Percentiles rank a stretch among this genome's conserved stretches.
These are phyloP conservation scores for Phytopythium kandeliae DNA, from an alignment of 352 stramenopile species.

Conservation along the genomic window DNA sequence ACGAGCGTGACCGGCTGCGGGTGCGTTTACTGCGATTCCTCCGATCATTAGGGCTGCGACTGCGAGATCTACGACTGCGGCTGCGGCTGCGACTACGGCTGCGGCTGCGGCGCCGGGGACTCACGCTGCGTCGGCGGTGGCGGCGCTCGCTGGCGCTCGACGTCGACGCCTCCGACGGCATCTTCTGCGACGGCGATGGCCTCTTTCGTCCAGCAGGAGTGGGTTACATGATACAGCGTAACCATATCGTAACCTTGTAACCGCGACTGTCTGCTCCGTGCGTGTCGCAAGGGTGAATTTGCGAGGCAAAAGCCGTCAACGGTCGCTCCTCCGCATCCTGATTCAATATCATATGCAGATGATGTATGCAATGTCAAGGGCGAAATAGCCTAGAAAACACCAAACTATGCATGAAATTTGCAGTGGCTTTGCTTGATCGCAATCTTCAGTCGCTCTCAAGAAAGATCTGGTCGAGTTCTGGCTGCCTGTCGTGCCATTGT, in stretches of 20 bases:
- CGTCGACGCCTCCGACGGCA: neutral
- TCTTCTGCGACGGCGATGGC: too few relatives aligned
- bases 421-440: neutral
- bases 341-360: neutral
- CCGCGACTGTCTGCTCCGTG: neutral
- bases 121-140: neutral
- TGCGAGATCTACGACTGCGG: conserved; percentile 6
- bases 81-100: conserved; percentile 8
- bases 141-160: too few relatives aligned
- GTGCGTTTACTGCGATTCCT: neutral
- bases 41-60: neutral
- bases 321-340: neutral
- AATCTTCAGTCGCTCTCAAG: neutral
- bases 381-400: too few relatives aligned
- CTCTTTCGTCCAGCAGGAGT: too few relatives aligned
- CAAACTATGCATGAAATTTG: neutral
- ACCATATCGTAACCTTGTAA: too few relatives aligned
- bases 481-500: neutral
- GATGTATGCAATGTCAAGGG: neutral
- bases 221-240: too few relatives aligned
- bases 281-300: conserved; percentile 6
- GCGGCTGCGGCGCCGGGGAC: neutral
- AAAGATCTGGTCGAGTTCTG: neutral
- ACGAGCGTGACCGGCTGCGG: conserved; percentile 3
- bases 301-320: neutral